Conservation (phyloP, 2,329 filamentous ascomycete genomes). For the Aspergillus alliaceus region DNA sequence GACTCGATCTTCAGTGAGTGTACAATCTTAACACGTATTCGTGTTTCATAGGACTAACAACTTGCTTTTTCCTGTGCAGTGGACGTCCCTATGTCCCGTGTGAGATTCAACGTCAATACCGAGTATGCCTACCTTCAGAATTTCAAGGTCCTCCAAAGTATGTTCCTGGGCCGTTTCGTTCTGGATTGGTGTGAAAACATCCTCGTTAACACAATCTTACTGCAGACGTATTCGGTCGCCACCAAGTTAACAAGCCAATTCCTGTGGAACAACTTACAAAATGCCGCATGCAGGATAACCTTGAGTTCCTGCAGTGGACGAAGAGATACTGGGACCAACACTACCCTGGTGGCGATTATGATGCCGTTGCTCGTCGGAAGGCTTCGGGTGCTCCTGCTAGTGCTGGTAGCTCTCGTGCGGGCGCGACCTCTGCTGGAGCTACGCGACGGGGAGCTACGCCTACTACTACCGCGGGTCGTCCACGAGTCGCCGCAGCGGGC, state of each 20-base stretch:
- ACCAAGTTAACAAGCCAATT: conserved; percentile 85
- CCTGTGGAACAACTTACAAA: conserved; percentile 88
- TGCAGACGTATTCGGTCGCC: conserved; percentile 74
- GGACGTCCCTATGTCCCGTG: conserved; percentile 90
- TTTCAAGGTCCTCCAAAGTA: conserved; percentile 96
- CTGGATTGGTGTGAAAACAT: neutral
- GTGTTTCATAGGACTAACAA: neutral
- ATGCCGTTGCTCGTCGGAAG: conserved; percentile 82
- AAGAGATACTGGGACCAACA: conserved; percentile 98
- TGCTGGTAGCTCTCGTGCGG: conserved; percentile 50
- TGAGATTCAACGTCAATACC: conserved; percentile 97
- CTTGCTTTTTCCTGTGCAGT: conserved; percentile 40
- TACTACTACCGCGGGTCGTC: conserved; percentile 52
- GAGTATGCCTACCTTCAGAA: conserved; percentile 98
- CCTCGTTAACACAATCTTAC: conserved; percentile 4
- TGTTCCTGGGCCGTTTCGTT: conserved; percentile 32
- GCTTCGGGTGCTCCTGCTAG: conserved; percentile 61
- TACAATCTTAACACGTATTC: neutral
- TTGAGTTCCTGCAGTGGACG: conserved; percentile 96
- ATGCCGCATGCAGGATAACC: conserved; percentile 99
- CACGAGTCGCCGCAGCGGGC: conserved; percentile 49
- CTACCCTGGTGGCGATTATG: conserved; percentile 96
- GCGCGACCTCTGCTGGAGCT: conserved; percentile 46
- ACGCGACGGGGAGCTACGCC: conserved; percentile 63
- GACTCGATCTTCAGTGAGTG: conserved; percentile 87